Base-by-base conservation (phyloP, 352 stramenopile species). In the Salisapilia sapeloensis region DNA sequence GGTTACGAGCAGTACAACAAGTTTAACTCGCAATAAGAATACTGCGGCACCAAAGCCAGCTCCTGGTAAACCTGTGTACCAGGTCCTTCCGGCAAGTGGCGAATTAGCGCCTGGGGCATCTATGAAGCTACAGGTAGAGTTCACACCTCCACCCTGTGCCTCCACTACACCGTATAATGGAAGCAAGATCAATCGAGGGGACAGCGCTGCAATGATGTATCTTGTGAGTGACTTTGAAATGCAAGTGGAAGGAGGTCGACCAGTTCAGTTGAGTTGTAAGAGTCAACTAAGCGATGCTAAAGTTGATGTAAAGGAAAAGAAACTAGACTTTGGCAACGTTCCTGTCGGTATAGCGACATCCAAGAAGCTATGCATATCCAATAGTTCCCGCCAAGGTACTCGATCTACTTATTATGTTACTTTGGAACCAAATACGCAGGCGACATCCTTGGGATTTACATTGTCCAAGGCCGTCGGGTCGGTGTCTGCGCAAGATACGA, bases 291-390 rank as follows among this genome's bases (percentile, higher is more conserved):
- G 49, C 1, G 74, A 86, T 6, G 34, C 56, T 8, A 82, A 80
- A 29, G 54, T 66, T 15, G 40, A 46, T 1, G 41, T 54, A 12
- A 69, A 69, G 15, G 67, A 89, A 17, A 89, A 83, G 40, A 74
- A 65, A 27, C 33, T 94, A 11, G 71, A 90, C 27, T 83, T 93
- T 29, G 80, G 70, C 2, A 71, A 55, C 4, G 65, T 92, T 17
- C 62, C 82, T 0, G 67, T 93, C 3, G 82, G 81, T 2, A 71
- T 84, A 4, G 56, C 72, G 14, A 59, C 53, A 8, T 54, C 78
- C 12, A 80, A 74, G 31, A 56, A 16, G n/a, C 13, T 46, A 10
- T n/a, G 33, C 2, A 38, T 46, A 11, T 16, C 30, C 14, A 46
- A 46, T 25, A 17, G 28, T 28, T 10, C 10, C 10, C 24, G 46